phyloP scores from a whole-genome alignment of 2,329 filamentous ascomycete genomes.

The Claviceps digitariae region DNA sequence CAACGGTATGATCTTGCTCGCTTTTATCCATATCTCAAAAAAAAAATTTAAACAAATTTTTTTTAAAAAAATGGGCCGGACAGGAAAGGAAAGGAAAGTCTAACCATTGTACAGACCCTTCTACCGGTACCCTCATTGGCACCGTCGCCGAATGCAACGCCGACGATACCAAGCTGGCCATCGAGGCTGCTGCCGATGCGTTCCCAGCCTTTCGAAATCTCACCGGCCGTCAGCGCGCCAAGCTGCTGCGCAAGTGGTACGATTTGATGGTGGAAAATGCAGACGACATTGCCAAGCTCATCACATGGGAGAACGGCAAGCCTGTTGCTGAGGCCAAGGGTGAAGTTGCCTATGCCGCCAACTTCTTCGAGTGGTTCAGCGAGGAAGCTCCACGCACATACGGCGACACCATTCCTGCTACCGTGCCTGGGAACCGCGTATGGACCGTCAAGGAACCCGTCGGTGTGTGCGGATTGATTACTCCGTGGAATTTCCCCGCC shows the following conservation, averaged over 20 bases:
- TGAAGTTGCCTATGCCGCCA: slow-evolving; percentile 59
- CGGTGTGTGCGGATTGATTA: slow-evolving; percentile 71
- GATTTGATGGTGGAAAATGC: slow-evolving; percentile 65
- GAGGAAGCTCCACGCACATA: slow-evolving; percentile 64
- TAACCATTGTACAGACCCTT: slow-evolving; percentile 44
- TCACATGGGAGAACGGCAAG: slow-evolving; percentile 88
- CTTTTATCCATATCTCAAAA: too few species aligned
- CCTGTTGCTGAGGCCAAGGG: slow-evolving; percentile 61
- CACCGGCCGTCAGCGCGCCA: slow-evolving; percentile 61
- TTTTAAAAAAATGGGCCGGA: too few species aligned
- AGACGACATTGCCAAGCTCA: slow-evolving; percentile 68
- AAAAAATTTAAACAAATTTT: too few species aligned
- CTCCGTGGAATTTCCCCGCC: slow-evolving; percentile 77
- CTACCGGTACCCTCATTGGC: slow-evolving; percentile 68
- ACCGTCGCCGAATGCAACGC: slow-evolving; percentile 73
- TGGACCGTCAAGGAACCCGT: slow-evolving; percentile 73
- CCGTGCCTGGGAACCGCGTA: slow-evolving; percentile 57
- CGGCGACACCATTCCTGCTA: slow-evolving; percentile 61
- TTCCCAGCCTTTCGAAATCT: slow-evolving; percentile 56
- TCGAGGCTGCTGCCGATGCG: slow-evolving; percentile 68
- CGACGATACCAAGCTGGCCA: slow-evolving; percentile 67
- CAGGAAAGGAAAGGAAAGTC: too few species aligned
- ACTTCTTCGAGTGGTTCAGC: slow-evolving; percentile 70
- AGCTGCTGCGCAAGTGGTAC: slow-evolving; percentile 68
- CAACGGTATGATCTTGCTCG: slow-evolving; percentile 34